phyloP scores from a whole-genome alignment of 371 early-diverging fungal genomes.

The Rhizomucor miehei region DNA sequence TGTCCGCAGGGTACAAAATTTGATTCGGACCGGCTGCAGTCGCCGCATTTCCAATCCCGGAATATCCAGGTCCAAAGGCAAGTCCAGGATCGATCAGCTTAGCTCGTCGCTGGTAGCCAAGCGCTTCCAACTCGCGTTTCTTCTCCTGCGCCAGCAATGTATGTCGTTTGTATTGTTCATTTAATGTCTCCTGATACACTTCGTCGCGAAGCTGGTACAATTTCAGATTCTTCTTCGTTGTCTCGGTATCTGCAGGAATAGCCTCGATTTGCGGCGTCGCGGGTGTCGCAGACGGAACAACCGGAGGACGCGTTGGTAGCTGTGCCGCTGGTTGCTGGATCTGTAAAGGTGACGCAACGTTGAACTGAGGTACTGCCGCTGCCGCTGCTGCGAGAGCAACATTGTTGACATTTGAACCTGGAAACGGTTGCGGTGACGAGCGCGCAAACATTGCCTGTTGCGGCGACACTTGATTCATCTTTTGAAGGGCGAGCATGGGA shows the following conservation, averaged over 20 bases:
- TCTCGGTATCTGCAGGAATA: conserved; percentile 13
- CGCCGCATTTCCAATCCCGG: conserved; percentile 30
- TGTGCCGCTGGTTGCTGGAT: conserved; percentile 9
- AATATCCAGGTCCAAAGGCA: conserved; percentile 42
- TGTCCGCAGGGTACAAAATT: conserved; percentile 34
- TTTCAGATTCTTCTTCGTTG: conserved; percentile 18
- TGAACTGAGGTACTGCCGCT: background rate
- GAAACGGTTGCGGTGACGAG: too few relatives aligned
- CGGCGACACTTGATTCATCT: background rate
- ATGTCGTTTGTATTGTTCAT: conserved; percentile 40
- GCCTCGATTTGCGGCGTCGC: conserved; percentile 10
- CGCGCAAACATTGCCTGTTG: too few relatives aligned
- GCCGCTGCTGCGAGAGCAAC: conserved; percentile 8
- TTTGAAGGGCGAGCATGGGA: conserved; percentile 5
- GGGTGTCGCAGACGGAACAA: conserved; percentile 9
- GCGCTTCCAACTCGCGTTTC: conserved; percentile 36
- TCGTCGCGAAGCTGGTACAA: conserved; percentile 31
- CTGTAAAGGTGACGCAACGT: too few relatives aligned
- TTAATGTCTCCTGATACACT: conserved; percentile 34
- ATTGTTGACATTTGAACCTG: background rate
- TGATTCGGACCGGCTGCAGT: conserved; percentile 14
- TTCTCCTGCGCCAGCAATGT: conserved; percentile 40
- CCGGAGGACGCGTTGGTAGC: conserved; percentile 12
- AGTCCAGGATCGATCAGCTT: conserved; percentile 20
- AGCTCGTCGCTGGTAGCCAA: conserved; percentile 25